Evolutionary conservation across 1,284 basidiomycete species (phyloP), one percentile per base, ranked within the genome.

Genomic region (Leucoagaricus sp.): DNA sequence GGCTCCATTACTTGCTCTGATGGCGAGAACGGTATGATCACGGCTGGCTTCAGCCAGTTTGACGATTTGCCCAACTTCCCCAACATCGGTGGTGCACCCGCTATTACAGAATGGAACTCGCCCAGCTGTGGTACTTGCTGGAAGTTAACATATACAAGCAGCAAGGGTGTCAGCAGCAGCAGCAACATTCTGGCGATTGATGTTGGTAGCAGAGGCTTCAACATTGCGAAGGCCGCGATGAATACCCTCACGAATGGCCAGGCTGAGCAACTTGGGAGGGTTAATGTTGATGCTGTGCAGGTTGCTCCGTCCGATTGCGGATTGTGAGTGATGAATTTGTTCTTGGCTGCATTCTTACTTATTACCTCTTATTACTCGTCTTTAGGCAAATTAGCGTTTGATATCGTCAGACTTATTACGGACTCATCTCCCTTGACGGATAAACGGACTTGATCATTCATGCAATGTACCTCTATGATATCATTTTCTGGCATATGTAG

Each of bases 51-150:
- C 67, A 69, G 65, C 12, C 79, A 74, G 31, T 78, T 82, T 52
- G 72, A 69, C 34, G 65, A 66, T 13, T 64, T 81, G 23, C 76
- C 75, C 5, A 64, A 62, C 1, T 78, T 77, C 69, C 78, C 80
- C 8, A 57, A 70, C 64, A 76, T 81, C 55, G 79, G 79, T 17
- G 79, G 73, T 10, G 75, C 73, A 1, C 66, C 65, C 3, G 76
- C 70, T 23, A 65, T 81, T 41, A 66, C 63, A 4, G 75, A 73
- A 6, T 82, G 70, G 67, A 76, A 81, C 64, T 80, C 75, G 3
- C 10, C 72, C 7, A 65, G 64, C 21, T 85, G 83, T 63, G 81
- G 82, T 45, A 74, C 73, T 25, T 82, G 81, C 64, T 81, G 79
- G 79, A 58, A 73, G 45, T 62, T 82, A 36, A 75, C 78, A 19